Evolutionary conservation across 345 rosid genomes (phyloP).

Genomic region (Nephelium lappaceum): DNA sequence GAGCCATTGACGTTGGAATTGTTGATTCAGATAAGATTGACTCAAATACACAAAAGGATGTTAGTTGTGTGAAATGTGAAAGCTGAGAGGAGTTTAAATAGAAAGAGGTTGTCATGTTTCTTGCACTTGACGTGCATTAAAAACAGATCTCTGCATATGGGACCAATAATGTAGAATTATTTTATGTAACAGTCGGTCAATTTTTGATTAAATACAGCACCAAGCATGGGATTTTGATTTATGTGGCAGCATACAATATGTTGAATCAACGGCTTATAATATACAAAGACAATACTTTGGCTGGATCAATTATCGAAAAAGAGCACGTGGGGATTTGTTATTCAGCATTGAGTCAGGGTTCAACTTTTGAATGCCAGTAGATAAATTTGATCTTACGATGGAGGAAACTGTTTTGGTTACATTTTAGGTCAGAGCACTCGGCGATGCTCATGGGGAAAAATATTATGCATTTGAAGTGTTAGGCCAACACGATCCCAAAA

Average conservation of each 20-base stretch:
- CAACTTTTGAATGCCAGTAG: not conserved
- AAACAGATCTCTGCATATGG: constrained; percentile 12
- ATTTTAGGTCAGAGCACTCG: not conserved
- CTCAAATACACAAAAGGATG: not conserved
- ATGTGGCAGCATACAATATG: not conserved
- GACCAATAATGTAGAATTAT: constrained; percentile 2
- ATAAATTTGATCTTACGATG: not conserved
- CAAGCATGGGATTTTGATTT: constrained; percentile 13
- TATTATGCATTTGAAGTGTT: not conserved
- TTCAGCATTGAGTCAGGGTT: not conserved
- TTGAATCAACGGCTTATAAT: not conserved
- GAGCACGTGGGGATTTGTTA: not conserved
- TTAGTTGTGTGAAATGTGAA: not conserved
- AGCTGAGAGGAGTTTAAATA: not conserved
- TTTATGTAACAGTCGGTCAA: constrained; percentile 14
- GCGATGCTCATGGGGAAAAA: constrained; percentile 22
- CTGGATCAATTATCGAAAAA: not conserved
- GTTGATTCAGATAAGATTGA: not conserved
- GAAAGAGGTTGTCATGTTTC: constrained; percentile 22
- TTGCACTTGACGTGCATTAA: constrained; percentile 27
- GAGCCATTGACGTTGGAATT: constrained; percentile 32
- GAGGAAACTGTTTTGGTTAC: not conserved
- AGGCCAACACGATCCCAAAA: constrained; percentile 22
- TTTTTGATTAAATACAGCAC: not conserved
- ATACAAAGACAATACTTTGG: not conserved